Evolutionary conservation across 108 stramenopile species (phyloP).

Genomic region (Fistulifera solaris): DNA sequence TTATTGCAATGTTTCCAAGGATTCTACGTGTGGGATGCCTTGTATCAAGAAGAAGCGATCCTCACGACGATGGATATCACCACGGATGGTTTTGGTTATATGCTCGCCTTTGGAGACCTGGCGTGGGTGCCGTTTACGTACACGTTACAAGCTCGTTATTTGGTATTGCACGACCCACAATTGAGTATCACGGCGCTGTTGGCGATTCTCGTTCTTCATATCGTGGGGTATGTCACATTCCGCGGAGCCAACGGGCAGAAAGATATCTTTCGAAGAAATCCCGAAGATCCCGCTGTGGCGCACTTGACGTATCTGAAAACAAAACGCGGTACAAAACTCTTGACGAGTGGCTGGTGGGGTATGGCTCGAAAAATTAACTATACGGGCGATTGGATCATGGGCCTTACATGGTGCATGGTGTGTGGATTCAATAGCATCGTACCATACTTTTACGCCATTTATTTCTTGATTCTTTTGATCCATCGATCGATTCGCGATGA

Average conservation of each 20-base stretch:
- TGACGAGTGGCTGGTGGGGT: conserved; percentile 98
- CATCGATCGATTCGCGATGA: conserved; percentile 97
- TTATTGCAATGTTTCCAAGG: conserved; percentile 86
- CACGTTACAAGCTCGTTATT: conserved; percentile 83
- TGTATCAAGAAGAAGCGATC: conserved; percentile 90
- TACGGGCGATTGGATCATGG: conserved; percentile 94
- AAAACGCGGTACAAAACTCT: conserved; percentile 78
- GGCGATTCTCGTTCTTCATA: conserved; percentile 46
- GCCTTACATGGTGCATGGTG: conserved; percentile 91
- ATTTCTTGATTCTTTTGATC: conserved; percentile 89
- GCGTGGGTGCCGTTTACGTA: conserved; percentile 99
- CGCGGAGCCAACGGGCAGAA: conserved; percentile 91
- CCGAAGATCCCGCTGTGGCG: conserved; percentile 47
- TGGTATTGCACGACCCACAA: conserved; percentile 85
- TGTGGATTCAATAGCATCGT: conserved; percentile 86
- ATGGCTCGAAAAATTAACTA: conserved; percentile 98
- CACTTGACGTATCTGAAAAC: conserved; percentile 65
- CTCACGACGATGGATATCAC: conserved; percentile 99
- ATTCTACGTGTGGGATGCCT: conserved; percentile 95
- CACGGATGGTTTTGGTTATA: conserved; percentile 98
- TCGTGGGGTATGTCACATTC: conserved; percentile 84
- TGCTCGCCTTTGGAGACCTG: conserved; percentile 96
- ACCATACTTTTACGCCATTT: conserved; percentile 94
- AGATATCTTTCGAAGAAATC: conserved; percentile 90
- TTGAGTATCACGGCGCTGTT: conserved; percentile 36